These are phyloP conservation scores for Leccinum longicurvipes DNA, from an alignment of 768 basidiomycete genomes.

Conservation along the genomic window DNA sequence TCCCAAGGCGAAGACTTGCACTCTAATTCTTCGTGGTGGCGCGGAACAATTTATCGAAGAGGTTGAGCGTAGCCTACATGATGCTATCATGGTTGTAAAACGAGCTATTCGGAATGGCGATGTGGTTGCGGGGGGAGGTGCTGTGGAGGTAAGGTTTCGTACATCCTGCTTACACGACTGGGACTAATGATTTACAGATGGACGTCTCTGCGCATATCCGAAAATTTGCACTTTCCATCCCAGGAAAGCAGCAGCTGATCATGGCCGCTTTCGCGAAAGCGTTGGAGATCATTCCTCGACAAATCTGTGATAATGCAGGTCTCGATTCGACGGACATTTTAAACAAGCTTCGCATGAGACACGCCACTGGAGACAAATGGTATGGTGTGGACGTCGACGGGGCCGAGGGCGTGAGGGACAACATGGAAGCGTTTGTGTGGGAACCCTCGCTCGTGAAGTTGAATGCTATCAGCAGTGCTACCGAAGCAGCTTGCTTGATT, in stretches of 20 bases:
- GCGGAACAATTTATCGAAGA: slow-evolving; percentile 99
- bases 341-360: slow-evolving; percentile 96
- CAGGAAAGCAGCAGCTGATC: slow-evolving; percentile 93
- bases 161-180: background rate
- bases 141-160: slow-evolving; percentile 70
- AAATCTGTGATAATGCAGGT: slow-evolving; percentile 98
- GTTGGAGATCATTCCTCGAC: slow-evolving; percentile 94
- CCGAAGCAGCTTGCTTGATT: slow-evolving; percentile 95
- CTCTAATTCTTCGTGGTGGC: slow-evolving; percentile 89
- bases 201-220: slow-evolving; percentile 94
- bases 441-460: slow-evolving; percentile 94
- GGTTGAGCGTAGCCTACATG: slow-evolving; percentile 95
- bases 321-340: slow-evolving; percentile 96
- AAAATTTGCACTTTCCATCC: slow-evolving; percentile 85
- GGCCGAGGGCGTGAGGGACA: slow-evolving; percentile 83
- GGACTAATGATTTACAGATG: slow-evolving; percentile 61
- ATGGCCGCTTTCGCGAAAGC: slow-evolving; percentile 96
- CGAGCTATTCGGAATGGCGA: slow-evolving; percentile 93
- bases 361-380: slow-evolving; percentile 87
- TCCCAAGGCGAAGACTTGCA: slow-evolving; percentile 93
- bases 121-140: slow-evolving; percentile 96
- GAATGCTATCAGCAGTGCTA: slow-evolving; percentile 93
- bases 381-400: slow-evolving; percentile 94
- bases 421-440: slow-evolving; percentile 98
- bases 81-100: slow-evolving; percentile 99